Evolutionary conservation across 257 asterid genomes (phyloP), one percentile per base, ranked within the genome.

Genomic region (Solanum chmielewskii): DNA sequence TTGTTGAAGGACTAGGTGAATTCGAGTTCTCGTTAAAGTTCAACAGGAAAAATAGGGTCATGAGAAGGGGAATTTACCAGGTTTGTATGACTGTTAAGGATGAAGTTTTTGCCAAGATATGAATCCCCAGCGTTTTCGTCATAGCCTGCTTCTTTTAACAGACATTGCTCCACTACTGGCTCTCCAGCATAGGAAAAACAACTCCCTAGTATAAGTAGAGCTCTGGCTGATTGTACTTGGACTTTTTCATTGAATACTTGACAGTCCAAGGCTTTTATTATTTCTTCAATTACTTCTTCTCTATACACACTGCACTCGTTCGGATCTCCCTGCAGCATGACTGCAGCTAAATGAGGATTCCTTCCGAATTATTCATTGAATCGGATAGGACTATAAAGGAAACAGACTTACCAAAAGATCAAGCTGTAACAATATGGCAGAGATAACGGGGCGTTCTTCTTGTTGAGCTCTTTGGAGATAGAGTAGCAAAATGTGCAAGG

Each of bases 121-220:
- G 89, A 74, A 83, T 69, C 89, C 41, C 89, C 85, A 20, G 52
- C 7, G 73, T 87, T 89, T 12, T 89, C 90, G 16, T 90, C 86
- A 25, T 88, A 85, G 25, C 94, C 94, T 37, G 98, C 97, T 91
- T 91, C 91, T 88, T 88, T 90, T 90, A 96, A 88, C 42, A 96
- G 92, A 93, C 94, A 93, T 91, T 87, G 87, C 87, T 95, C 98
- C 4, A 92, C 78, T 44, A 86, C 90, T 33, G 95, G 89, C 47
- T 93, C 94, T 59, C 99, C 99, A 2, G 88, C 90, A 85, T 93
- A 94, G 29, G 99, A 92, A 87, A 96, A 96, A 16, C 89, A 93
- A n/a, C 99, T 96, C 83, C 96, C 98, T 4, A 96, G 90, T 45
- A 95, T 89, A 85, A 89, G 71, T 52, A 96, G 94, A 41, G 98